Percentiles rank a stretch among this genome's conserved stretches.
phyloP scores from a whole-genome alignment of 768 basidiomycete genomes.

The Daedalea quercina region DNA sequence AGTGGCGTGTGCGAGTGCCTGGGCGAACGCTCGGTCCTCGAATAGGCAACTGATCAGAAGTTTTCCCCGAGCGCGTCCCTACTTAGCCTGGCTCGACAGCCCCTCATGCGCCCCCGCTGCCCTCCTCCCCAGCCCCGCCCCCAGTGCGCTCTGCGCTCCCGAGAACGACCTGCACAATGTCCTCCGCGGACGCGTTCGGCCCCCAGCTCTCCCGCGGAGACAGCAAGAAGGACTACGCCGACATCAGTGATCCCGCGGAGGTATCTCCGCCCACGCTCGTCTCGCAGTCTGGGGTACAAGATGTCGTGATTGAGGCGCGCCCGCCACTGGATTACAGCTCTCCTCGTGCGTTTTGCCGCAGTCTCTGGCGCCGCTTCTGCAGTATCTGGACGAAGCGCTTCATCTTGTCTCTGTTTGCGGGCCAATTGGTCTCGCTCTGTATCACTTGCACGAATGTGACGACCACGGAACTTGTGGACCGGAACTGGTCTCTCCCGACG shows the following conservation, averaged over 20 bases:
- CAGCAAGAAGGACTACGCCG: slow-evolving; percentile 8
- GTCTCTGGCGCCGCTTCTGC: slow-evolving; percentile 52
- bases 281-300: too few relatives aligned
- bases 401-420: slow-evolving; percentile 60
- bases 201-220: neutral
- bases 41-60: neutral
- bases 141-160: neutral
- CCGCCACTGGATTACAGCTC: slow-evolving; percentile 69
- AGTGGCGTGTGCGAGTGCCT: too few relatives aligned
- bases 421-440: slow-evolving; percentile 80
- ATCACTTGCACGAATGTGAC: slow-evolving; percentile 88
- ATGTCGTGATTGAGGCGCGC: slow-evolving; percentile 18
- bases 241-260: too few relatives aligned
- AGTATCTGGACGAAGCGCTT: slow-evolving; percentile 80
- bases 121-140: neutral
- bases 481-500: slow-evolving; percentile 70
- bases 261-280: neutral
- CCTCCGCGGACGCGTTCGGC: neutral
- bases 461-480: slow-evolving; percentile 65
- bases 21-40: neutral
- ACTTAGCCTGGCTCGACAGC: neutral
- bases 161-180: slow-evolving; percentile 1
- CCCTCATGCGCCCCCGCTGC: neutral
- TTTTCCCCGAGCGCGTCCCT: neutral
- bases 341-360: slow-evolving; percentile 41